These are phyloP conservation scores for Trypanosoma rangeli DNA, from an alignment of 208 protist species.

Conservation along the genomic window DNA sequence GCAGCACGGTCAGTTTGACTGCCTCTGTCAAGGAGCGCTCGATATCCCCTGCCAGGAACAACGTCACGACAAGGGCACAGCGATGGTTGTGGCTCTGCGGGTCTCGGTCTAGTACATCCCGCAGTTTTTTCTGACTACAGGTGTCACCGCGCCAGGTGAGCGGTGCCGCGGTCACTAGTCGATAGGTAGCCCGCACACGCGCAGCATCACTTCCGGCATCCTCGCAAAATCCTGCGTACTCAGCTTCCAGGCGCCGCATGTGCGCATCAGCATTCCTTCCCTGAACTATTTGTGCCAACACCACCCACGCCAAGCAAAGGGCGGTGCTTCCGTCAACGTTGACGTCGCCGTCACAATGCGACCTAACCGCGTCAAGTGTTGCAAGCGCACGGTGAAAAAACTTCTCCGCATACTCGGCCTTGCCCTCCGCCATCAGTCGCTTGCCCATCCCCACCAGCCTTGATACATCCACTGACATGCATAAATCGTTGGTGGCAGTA, in stretches of 20 bases:
- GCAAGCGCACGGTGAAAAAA: conserved; percentile 71
- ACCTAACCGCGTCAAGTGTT: conserved; percentile 57
- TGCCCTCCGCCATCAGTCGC: conserved; percentile 48
- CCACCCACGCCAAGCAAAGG: conserved; percentile 67
- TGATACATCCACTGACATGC: conserved; percentile 71
- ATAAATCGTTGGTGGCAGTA: neutral
- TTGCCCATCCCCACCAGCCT: conserved; percentile 65
- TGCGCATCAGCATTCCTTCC: conserved; percentile 36
- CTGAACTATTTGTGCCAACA: conserved; percentile 62
- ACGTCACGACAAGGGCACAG: conserved; percentile 70
- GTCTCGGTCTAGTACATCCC: conserved; percentile 26
- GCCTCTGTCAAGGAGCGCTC: conserved; percentile 86
- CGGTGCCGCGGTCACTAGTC: conserved; percentile 44
- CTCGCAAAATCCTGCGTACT: conserved; percentile 30
- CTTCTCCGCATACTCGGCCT: conserved; percentile 78
- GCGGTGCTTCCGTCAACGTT: conserved; percentile 46
- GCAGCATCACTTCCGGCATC: conserved; percentile 59
- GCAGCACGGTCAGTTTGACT: conserved; percentile 58
- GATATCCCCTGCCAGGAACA: conserved; percentile 81
- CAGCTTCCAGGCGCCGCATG: conserved; percentile 35
- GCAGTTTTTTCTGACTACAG: conserved; percentile 59
- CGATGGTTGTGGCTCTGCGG: conserved; percentile 47
- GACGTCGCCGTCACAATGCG: conserved; percentile 7
- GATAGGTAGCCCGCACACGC: conserved; percentile 40
- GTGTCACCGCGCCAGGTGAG: conserved; percentile 44